phyloP scores from a whole-genome alignment of 768 basidiomycete genomes.

The Kwoniella dejecticola region DNA sequence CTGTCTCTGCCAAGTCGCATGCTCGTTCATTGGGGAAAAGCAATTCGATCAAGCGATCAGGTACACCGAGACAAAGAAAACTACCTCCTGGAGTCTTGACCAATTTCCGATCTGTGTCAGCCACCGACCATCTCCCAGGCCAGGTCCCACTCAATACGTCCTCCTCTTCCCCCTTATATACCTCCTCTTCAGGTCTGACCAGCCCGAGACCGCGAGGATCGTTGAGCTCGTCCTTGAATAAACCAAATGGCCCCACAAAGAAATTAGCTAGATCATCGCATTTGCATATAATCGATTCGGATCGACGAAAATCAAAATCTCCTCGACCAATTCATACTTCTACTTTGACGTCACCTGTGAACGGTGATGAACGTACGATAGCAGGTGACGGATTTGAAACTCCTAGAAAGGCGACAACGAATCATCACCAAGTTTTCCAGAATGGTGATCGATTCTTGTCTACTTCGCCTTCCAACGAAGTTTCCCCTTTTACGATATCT shows the following conservation, averaged over 20 bases:
- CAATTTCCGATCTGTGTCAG: slow-evolving; percentile 26
- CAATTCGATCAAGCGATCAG: slow-evolving; percentile 15
- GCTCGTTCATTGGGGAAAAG: not conserved
- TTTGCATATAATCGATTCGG: slow-evolving; percentile 48
- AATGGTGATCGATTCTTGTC: not conserved
- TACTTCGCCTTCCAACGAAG: not conserved
- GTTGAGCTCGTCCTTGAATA: not conserved
- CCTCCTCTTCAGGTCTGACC: not conserved
- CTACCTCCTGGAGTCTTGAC: slow-evolving; percentile 9
- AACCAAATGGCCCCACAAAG: slow-evolving; percentile 6
- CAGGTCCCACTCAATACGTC: not conserved
- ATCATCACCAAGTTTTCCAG: not conserved
- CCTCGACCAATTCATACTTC: not conserved
- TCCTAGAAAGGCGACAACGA: not conserved
- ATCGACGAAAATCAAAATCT: slow-evolving; percentile 1
- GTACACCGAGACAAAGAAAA: slow-evolving; percentile 26
- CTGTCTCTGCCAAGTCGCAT: slow-evolving; percentile 3
- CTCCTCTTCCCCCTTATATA: not conserved
- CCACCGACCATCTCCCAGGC: slow-evolving; percentile 8
- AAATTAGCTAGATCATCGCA: slow-evolving; percentile 47
- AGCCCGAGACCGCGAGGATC: slow-evolving; percentile 16
- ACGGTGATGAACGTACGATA: not conserved
- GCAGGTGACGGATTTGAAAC: not conserved
- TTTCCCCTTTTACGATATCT: slow-evolving; percentile 8
- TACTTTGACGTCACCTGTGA: not conserved